Base-by-base conservation (phyloP, 768 basidiomycete species). In the Boletus rubropictus region DNA sequence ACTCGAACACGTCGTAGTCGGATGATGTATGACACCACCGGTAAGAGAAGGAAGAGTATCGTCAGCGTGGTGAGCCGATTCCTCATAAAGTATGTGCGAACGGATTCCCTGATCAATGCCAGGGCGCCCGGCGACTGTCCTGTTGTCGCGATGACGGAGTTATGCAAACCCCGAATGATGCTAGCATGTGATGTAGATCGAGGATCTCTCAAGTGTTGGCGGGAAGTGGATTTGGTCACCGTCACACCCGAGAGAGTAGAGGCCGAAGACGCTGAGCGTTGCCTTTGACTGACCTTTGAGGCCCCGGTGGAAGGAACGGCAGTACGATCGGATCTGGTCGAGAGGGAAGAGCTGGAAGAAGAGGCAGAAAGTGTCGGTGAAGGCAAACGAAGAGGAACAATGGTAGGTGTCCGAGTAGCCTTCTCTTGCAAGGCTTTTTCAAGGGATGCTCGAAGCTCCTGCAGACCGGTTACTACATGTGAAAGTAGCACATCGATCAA, bases 271-370 rank as follows among this genome's bases (percentile, higher is more conserved):
- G 39, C 20, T 6, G 60, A 45, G 12, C 46, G 54, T 20, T 49
- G 50, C 21, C 44, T 49, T 36, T 52, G 53, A 22, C 44, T 31
- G 4, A 55, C 51, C 38, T 51, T 56, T 28, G 55, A 49, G 11
- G 50, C 49, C 17, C 38, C 38, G 3, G 36, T 53, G 17, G 50
- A 48, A 37, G 85, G 86, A 18, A 84, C 80, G 3, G 81, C 73
- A 4, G 87, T 89, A 52, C 82, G 83, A 21, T 82, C 86, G 0
- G 86, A 88, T 3, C 77, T 73, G 7, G 84, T 86, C 0, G 86
- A 87, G 25, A 82, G 68, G 4, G 84, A 84, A 0, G 86, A 84
- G 0, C 57, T 61, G 0, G 85, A 85, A 0, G 80, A 79, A 0
- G 79, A 75, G 3, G 80, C 69, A 1, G 82, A 80, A 3, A 78